These are phyloP conservation scores for Diaporthe ilicicola DNA, from an alignment of 2,329 filamentous ascomycete species.

Conservation along the genomic window DNA sequence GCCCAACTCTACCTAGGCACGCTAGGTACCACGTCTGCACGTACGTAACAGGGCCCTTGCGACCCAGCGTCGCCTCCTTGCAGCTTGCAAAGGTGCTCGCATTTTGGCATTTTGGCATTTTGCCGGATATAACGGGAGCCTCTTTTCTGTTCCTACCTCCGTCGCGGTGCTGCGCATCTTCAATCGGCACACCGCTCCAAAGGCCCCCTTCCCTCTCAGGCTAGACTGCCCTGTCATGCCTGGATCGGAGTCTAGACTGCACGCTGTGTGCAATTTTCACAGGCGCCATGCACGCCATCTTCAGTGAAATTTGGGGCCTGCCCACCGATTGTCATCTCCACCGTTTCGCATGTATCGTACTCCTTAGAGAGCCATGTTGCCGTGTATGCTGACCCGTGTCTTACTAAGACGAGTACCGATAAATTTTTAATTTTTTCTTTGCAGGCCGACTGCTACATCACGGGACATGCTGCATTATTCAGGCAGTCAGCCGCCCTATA, in stretches of 20 bases:
- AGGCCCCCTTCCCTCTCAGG: background rate
- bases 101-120: background rate
- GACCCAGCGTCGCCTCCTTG: background rate
- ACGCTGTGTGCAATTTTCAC: conserved; percentile 1
- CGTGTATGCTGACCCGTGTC: background rate
- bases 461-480: conserved; percentile 12
- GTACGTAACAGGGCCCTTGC: background rate
- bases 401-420: conserved; percentile 8
- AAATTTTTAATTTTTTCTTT: too few species aligned
- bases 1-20: background rate
- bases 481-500: background rate
- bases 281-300: conserved; percentile 18
- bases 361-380: too few species aligned
- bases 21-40: too few species aligned
- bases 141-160: conserved; percentile 6
- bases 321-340: background rate
- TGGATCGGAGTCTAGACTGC: background rate
- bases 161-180: background rate
- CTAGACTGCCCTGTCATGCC: background rate
- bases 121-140: conserved; percentile 1
- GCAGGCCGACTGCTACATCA: background rate
- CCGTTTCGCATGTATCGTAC: background rate
- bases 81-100: background rate
- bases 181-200: conserved; percentile 3
- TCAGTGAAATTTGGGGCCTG: background rate